phyloP scores from a whole-genome alignment of 1,284 basidiomycete species.

The Neolentinus lepideus region DNA sequence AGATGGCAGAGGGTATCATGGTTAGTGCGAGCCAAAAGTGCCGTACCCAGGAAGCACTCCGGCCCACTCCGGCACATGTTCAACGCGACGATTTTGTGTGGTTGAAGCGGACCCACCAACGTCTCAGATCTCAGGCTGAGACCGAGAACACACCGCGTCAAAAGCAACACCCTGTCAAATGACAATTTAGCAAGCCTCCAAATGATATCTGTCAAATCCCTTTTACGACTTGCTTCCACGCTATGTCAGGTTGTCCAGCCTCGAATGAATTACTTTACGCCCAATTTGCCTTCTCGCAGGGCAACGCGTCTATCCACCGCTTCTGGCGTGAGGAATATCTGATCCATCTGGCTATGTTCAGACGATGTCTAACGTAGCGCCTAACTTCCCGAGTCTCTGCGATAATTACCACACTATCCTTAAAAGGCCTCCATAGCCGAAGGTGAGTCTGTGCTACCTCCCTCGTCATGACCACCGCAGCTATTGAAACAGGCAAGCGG shows the following conservation, averaged over 20 bases:
- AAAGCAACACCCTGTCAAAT: not conserved
- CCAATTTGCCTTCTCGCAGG: not conserved
- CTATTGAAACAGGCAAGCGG: slow-evolving; percentile 49
- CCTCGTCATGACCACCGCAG: slow-evolving; percentile 32
- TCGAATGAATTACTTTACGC: not conserved
- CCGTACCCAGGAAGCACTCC: not conserved
- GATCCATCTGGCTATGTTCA: not conserved
- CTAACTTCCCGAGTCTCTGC: not conserved
- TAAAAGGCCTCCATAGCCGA: not conserved
- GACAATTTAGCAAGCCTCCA: not conserved
- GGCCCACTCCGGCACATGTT: not conserved
- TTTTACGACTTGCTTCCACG: not conserved
- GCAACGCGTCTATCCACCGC: not conserved
- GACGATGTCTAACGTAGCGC: not conserved
- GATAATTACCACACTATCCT: not conserved
- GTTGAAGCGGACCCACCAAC: not conserved
- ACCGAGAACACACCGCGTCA: not conserved
- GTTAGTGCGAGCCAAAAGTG: not conserved
- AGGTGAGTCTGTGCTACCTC: slow-evolving; percentile 3
- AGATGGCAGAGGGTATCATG: no score
- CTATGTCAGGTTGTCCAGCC: not conserved
- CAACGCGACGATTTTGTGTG: not conserved
- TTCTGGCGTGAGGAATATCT: not conserved
- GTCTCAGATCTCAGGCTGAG: not conserved
- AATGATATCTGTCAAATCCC: not conserved